phyloP scores from a whole-genome alignment of 2,329 filamentous ascomycete genomes.

The Myriosclerotinia curreyana region DNA sequence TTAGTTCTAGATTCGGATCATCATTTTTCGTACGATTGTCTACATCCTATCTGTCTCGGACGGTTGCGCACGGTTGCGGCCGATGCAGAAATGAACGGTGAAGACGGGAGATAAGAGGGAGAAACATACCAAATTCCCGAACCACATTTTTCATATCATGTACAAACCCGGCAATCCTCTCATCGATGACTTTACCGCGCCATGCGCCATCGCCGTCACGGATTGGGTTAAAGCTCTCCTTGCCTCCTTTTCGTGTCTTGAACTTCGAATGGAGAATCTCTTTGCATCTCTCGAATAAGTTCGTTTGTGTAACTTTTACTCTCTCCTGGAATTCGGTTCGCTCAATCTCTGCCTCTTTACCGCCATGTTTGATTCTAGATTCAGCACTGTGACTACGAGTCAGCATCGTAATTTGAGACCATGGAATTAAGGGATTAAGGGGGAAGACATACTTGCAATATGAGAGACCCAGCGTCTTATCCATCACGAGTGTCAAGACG shows the following conservation, averaged over 20 bases:
- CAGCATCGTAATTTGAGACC: conserved; percentile 30
- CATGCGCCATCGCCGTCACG: conserved; percentile 36
- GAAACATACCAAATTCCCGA: conserved; percentile 33
- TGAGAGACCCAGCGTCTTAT: conserved; percentile 31
- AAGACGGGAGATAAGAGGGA: neutral
- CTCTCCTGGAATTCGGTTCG: conserved; percentile 30
- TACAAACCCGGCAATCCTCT: conserved; percentile 30
- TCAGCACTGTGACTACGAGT: conserved; percentile 29
- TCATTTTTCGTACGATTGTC: neutral
- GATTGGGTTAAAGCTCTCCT: conserved; percentile 39
- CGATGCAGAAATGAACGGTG: conserved; percentile 1
- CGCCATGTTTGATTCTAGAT: conserved; percentile 30
- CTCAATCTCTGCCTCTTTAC: conserved; percentile 29
- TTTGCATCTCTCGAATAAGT: conserved; percentile 38
- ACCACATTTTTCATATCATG: conserved; percentile 31
- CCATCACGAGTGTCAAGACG: conserved; percentile 35
- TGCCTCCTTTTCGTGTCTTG: conserved; percentile 38
- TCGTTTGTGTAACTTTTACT: conserved; percentile 33
- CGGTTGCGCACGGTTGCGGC: neutral
- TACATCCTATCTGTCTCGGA: neutral
- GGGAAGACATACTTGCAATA: conserved; percentile 24
- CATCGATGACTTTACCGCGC: conserved; percentile 29
- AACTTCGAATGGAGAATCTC: conserved; percentile 40
- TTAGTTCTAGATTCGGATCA: conserved; percentile 25
- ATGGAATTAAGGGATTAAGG: conserved; percentile 19